Percentiles rank a stretch among this genome's conserved stretches.
Conservation (phyloP, 768 basidiomycete genomes). For the Lactarius tabidus region DNA sequence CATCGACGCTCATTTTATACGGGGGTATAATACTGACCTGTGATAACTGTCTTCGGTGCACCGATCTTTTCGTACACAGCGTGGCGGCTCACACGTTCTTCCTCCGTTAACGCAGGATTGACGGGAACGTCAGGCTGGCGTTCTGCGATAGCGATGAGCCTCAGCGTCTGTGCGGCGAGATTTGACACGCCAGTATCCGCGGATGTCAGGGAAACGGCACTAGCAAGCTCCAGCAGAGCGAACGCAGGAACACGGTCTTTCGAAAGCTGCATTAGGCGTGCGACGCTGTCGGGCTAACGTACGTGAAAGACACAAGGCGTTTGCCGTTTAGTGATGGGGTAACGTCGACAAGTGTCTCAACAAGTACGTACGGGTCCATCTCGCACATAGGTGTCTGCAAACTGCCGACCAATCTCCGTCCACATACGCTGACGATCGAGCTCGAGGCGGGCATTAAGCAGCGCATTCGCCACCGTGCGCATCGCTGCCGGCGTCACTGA, state of each 20-base stretch:
- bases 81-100: conserved; percentile 63
- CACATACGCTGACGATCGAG: conserved; percentile 63
- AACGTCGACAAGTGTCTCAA: not conserved
- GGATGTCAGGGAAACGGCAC: conserved; percentile 67
- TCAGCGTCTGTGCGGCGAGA: conserved; percentile 63
- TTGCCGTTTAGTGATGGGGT: not conserved
- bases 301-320: not conserved
- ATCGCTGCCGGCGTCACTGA: conserved; percentile 31
- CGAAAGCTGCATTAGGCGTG: conserved; percentile 48
- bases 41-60: conserved; percentile 63
- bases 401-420: conserved; percentile 48
- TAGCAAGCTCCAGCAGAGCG: conserved; percentile 65
- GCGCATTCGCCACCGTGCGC: conserved; percentile 51
- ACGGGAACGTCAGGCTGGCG: conserved; percentile 54
- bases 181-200: conserved; percentile 63
- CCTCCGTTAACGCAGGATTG: conserved; percentile 48
- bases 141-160: conserved; percentile 64
- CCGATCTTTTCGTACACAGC: conserved; percentile 76
- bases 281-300: conserved; percentile 34
- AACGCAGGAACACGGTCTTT: conserved; percentile 58
- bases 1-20: not conserved
- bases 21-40: conserved; percentile 45
- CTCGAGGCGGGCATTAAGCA: conserved; percentile 58
- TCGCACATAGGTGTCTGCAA: conserved; percentile 48
- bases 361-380: conserved; percentile 15